Percentiles rank a stretch among this genome's conserved stretches.
These are phyloP conservation scores for Hortaea werneckii DNA, from an alignment of 2,329 filamentous ascomycete genomes.

Conservation along the genomic window DNA sequence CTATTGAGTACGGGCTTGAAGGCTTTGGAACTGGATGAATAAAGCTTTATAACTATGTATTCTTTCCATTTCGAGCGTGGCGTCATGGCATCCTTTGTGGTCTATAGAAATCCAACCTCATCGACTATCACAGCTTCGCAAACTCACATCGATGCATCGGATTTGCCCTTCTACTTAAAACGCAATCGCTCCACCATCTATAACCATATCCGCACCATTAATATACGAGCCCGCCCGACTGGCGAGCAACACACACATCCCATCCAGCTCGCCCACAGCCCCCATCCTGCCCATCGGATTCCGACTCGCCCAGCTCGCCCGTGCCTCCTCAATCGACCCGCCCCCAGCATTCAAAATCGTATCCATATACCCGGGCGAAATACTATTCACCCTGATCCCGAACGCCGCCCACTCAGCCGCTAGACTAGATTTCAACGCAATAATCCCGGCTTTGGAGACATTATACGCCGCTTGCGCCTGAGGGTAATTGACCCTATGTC, in stretches of 20 bases:
- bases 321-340: slow-evolving; percentile 24
- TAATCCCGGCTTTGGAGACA: slow-evolving; percentile 56
- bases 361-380: slow-evolving; percentile 69
- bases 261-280: slow-evolving; percentile 27
- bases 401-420: slow-evolving; percentile 64
- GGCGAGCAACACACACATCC: slow-evolving; percentile 27
- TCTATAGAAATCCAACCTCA: too few relatives aligned
- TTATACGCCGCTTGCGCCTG: slow-evolving; percentile 67
- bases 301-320: slow-evolving; percentile 22
- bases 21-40: slow-evolving; percentile 58
- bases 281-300: slow-evolving; percentile 33
- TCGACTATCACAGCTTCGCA: too few relatives aligned
- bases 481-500: slow-evolving; percentile 59
- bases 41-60: too few relatives aligned
- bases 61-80: too few relatives aligned
- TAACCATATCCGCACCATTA: slow-evolving; percentile 28
- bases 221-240: slow-evolving; percentile 27
- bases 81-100: too few relatives aligned
- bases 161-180: too few relatives aligned
- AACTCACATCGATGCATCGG: too few relatives aligned
- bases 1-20: slow-evolving; percentile 67
- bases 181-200: slow-evolving; percentile 26
- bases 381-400: slow-evolving; percentile 60
- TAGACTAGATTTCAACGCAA: slow-evolving; percentile 53
- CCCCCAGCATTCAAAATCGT: slow-evolving; percentile 53